Evolutionary conservation across 257 asterid species (phyloP).

Genomic region (Leptodermis oblonga): DNA sequence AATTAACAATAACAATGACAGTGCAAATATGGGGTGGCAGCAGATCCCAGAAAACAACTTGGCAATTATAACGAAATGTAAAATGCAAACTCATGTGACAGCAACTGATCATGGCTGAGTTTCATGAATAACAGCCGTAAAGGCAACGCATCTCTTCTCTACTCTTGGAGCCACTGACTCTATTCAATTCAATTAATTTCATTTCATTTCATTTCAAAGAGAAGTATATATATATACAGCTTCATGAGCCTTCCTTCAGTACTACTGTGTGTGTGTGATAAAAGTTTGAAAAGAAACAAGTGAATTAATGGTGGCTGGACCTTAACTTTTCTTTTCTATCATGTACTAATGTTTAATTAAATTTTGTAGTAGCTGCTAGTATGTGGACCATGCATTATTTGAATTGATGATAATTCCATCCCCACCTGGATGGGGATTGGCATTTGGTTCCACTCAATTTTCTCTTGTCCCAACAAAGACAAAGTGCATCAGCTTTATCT

Average conservation of each 20-base stretch:
- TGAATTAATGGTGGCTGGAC: no score
- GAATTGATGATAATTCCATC: neutral
- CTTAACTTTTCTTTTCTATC: neutral
- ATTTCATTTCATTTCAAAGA: neutral
- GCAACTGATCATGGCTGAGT: slow-evolving; percentile 27
- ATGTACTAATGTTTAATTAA: no score
- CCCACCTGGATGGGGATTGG: slow-evolving; percentile 9
- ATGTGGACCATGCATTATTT: slow-evolving; percentile 10
- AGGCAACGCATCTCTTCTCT: slow-evolving; percentile 2
- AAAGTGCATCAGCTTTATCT: slow-evolving; percentile 12
- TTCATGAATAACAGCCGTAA: slow-evolving; percentile 28
- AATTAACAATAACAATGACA: slow-evolving; percentile 32
- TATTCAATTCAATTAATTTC: neutral
- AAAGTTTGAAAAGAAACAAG: no score
- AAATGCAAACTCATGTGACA: slow-evolving; percentile 18
- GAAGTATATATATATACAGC: neutral
- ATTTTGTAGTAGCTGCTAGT: no score
- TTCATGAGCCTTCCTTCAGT: no score
- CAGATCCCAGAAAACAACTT: slow-evolving; percentile 51
- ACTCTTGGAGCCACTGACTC: neutral
- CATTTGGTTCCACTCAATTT: slow-evolving; percentile 2
- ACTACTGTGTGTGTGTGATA: neutral
- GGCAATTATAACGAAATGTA: slow-evolving; percentile 38
- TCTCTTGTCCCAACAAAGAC: slow-evolving; percentile 2
- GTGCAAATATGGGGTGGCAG: slow-evolving; percentile 31